phyloP scores from a whole-genome alignment of 2,329 filamentous ascomycete species.

The Periconia digitata region DNA sequence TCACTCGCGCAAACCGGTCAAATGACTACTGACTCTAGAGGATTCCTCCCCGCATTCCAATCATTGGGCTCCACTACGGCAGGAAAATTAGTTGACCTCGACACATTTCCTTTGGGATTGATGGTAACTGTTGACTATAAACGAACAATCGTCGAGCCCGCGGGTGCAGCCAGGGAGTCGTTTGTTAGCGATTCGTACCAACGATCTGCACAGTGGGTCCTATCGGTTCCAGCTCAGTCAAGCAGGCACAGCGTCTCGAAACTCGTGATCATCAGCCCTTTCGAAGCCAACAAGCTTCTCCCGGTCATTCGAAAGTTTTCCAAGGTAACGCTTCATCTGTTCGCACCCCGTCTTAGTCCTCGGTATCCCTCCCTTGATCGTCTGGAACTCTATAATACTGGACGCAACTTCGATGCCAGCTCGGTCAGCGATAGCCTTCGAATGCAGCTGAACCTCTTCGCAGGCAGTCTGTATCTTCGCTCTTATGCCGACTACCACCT shows the following conservation, averaged over 20 bases:
- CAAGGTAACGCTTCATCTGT: conserved; percentile 53
- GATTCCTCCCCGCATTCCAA: conserved; percentile 51
- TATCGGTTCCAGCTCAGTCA: conserved; percentile 28
- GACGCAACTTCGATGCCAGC: conserved; percentile 1
- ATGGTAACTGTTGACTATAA: conserved; percentile 57
- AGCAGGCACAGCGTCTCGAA: not conserved
- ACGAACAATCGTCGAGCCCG: conserved; percentile 43
- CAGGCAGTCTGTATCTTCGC: conserved; percentile 66
- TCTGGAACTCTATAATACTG: conserved; percentile 50
- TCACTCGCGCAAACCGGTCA: conserved; percentile 45
- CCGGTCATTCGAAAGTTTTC: conserved; percentile 38
- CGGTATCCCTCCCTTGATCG: conserved; percentile 46
- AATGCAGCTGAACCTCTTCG: conserved; percentile 64
- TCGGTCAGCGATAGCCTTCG: conserved; percentile 31
- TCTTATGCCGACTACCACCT: conserved; percentile 57
- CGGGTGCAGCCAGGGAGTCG: not conserved
- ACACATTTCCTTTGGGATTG: conserved; percentile 44
- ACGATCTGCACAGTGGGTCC: conserved; percentile 58
- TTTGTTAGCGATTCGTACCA: conserved; percentile 51
- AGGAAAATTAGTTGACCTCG: conserved; percentile 31
- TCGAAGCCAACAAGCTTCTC: conserved; percentile 59
- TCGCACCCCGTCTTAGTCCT: conserved; percentile 50
- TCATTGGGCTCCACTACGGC: conserved; percentile 49
- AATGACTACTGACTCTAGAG: conserved; percentile 24
- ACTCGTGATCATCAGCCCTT: conserved; percentile 61